These are phyloP conservation scores for Xylariaceae sp. DNA, from an alignment of 2,329 filamentous ascomycete species.

Conservation along the genomic window DNA sequence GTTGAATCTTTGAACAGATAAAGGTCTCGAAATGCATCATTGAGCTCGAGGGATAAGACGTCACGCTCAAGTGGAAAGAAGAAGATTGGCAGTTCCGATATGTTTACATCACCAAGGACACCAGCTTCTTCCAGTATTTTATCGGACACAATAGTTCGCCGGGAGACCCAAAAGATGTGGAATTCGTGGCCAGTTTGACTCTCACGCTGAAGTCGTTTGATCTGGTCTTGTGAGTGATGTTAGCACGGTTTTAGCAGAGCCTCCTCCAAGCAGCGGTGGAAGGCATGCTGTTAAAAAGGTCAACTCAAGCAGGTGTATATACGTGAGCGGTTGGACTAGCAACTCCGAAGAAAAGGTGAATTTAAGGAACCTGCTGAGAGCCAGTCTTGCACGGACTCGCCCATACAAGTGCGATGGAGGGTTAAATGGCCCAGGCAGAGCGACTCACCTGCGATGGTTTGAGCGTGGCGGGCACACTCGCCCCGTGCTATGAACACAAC, in stretches of 20 bases:
- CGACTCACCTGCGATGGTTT: constrained; percentile 78
- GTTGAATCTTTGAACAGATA: constrained; percentile 90
- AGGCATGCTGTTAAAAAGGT: constrained; percentile 38
- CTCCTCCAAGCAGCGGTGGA: constrained; percentile 32
- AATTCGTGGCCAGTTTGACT: constrained; percentile 92
- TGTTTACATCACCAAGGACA: constrained; percentile 85
- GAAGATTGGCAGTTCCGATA: constrained; percentile 79
- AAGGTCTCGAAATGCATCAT: constrained; percentile 80
- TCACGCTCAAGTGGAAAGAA: constrained; percentile 92
- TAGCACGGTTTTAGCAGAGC: constrained; percentile 55
- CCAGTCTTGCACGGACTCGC: constrained; percentile 4
- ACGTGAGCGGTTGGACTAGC: constrained; percentile 52
- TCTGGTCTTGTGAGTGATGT: constrained; percentile 68
- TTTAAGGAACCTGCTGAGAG: constrained; percentile 19
- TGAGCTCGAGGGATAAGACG: constrained; percentile 83
- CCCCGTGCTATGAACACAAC: constrained; percentile 89
- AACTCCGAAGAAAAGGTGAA: constrained; percentile 43
- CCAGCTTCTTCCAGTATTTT: constrained; percentile 88
- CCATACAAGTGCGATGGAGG: neutral
- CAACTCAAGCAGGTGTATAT: constrained; percentile 36
- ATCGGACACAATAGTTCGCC: constrained; percentile 86
- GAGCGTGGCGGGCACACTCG: constrained; percentile 79
- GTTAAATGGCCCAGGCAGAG: neutral
- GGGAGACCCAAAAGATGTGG: constrained; percentile 92
- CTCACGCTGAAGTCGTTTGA: constrained; percentile 82